Conservation (phyloP, 768 basidiomycete genomes). For the Suillus cothurnatus region DNA sequence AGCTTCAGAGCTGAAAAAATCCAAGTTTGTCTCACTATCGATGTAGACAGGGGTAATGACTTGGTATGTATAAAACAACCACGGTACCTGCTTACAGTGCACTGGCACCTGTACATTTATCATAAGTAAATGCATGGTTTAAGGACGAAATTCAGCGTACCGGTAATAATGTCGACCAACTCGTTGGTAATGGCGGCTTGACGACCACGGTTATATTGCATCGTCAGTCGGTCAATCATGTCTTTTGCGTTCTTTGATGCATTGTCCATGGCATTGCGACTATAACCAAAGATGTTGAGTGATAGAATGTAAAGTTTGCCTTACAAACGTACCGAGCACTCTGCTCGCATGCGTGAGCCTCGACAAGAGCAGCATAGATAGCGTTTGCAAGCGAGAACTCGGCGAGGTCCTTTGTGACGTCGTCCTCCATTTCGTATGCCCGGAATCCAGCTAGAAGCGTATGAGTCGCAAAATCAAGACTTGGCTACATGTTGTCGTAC, state of each 20-base stretch:
- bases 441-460: slow-evolving; percentile 74
- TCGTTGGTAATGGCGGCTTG: slow-evolving; percentile 98
- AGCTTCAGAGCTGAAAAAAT: slow-evolving; percentile 18
- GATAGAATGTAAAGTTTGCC: slow-evolving; percentile 5
- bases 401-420: slow-evolving; percentile 88
- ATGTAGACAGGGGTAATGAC: slow-evolving; percentile 11
- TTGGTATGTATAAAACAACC: slow-evolving; percentile 19
- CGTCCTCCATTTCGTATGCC: slow-evolving; percentile 97
- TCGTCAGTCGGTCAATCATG: slow-evolving; percentile 86
- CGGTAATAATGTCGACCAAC: slow-evolving; percentile 89
- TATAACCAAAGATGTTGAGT: slow-evolving; percentile 6
- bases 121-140: not conserved
- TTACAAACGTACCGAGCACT: slow-evolving; percentile 68
- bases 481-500: slow-evolving; percentile 45
- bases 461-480: slow-evolving; percentile 9
- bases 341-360: slow-evolving; percentile 95
- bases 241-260: slow-evolving; percentile 97
- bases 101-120: slow-evolving; percentile 44
- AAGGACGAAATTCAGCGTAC: slow-evolving; percentile 43
- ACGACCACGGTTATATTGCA: slow-evolving; percentile 98
- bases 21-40: slow-evolving; percentile 22
- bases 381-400: slow-evolving; percentile 98
- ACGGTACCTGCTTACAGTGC: slow-evolving; percentile 39
- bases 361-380: slow-evolving; percentile 90
- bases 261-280: slow-evolving; percentile 99